Evolutionary conservation across 768 basidiomycete species (phyloP).

Genomic region (Rhizopogon rudus): DNA sequence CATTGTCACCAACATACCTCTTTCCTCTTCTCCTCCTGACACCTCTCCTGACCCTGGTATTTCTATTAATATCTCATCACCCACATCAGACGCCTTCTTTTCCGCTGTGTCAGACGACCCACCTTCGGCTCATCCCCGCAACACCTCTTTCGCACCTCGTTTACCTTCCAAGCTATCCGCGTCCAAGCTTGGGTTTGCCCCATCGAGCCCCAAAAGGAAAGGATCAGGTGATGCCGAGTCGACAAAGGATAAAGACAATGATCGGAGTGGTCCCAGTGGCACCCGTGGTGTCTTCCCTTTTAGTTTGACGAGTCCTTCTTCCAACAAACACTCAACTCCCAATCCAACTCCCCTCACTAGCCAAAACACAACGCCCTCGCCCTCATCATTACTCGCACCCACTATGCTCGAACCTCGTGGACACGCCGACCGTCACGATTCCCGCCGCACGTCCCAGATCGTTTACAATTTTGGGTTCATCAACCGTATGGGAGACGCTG

Average conservation of each 20-base stretch:
- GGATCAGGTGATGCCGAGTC: constrained; percentile 34
- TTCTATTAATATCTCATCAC: constrained; percentile 46
- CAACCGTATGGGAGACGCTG: constrained; percentile 57
- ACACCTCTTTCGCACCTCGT: constrained; percentile 68
- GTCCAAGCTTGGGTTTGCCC: constrained; percentile 40
- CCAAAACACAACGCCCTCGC: constrained; percentile 34
- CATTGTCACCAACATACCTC: constrained; percentile 12
- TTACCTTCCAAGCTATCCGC: constrained; percentile 63
- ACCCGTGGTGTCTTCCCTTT: constrained; percentile 28
- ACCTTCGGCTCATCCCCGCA: constrained; percentile 53
- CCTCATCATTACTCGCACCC: constrained; percentile 48
- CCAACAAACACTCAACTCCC: constrained; percentile 23
- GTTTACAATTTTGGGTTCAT: constrained; percentile 72
- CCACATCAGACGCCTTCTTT: constrained; percentile 32
- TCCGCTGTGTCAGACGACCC: constrained; percentile 24
- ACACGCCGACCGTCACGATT: constrained; percentile 29
- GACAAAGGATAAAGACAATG: constrained; percentile 27
- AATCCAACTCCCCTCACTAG: constrained; percentile 7
- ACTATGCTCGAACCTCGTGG: constrained; percentile 37
- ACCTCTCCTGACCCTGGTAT: constrained; percentile 29
- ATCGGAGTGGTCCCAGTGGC: constrained; percentile 8
- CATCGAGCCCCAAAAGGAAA: constrained; percentile 54
- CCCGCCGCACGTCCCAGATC: constrained; percentile 72
- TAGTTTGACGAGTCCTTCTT: constrained; percentile 18
- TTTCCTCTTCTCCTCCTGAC: constrained; percentile 22